Evolutionary conservation across 257 asterid genomes (phyloP).

Genomic region (Jasminum sambac): DNA sequence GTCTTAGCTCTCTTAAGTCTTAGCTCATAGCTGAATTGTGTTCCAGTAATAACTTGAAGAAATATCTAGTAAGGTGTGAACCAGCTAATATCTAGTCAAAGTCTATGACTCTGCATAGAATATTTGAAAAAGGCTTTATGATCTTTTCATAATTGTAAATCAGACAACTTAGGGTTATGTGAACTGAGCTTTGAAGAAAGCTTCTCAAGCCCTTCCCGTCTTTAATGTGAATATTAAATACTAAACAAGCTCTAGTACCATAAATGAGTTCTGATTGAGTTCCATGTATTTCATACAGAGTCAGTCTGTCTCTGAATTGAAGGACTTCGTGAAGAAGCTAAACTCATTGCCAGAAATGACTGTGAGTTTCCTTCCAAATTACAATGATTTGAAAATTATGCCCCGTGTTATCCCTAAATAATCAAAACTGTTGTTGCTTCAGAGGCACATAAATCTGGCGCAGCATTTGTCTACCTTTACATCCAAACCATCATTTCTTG

Average conservation of each 20-base stretch:
- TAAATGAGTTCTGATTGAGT: conserved; percentile 24
- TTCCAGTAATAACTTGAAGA: conserved; percentile 20
- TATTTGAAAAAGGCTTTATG: neutral
- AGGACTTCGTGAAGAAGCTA: conserved; percentile 98
- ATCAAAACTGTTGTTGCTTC: conserved; percentile 33
- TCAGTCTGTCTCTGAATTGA: conserved; percentile 90
- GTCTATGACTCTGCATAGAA: conserved; percentile 13
- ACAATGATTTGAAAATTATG: conserved; percentile 15
- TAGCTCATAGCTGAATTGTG: neutral
- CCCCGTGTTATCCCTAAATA: conserved; percentile 26
- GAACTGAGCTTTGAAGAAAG: conserved; percentile 11
- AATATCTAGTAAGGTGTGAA: conserved; percentile 18
- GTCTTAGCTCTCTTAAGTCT: too few species aligned
- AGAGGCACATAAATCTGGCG: conserved; percentile 98
- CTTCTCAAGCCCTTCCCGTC: neutral
- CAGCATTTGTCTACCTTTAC: conserved; percentile 87
- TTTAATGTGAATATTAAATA: conserved; percentile 10
- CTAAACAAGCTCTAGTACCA: conserved; percentile 9
- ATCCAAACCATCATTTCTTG: conserved; percentile 80
- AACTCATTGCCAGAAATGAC: conserved; percentile 98
- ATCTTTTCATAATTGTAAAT: neutral
- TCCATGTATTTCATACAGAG: conserved; percentile 49
- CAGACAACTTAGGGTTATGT: neutral
- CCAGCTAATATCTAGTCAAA: neutral
- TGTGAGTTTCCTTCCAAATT: conserved; percentile 49